Evolutionary conservation across 140 eudicot genomes (phyloP).

Genomic region (Cichorium intybus): DNA sequence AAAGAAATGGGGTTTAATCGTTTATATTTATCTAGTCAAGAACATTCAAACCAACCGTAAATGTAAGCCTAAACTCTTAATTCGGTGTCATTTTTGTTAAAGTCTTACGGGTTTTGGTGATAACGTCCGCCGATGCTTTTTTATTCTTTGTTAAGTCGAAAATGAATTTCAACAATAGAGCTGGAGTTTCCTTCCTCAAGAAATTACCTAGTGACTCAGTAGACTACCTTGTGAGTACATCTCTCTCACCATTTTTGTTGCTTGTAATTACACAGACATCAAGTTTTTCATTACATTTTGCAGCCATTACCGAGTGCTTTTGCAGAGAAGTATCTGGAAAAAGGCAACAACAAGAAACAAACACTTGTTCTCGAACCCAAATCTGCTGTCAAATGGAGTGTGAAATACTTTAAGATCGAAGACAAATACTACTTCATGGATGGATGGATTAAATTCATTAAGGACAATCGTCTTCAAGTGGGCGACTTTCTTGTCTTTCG

Average conservation of each 20-base stretch:
- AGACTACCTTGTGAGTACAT: conserved; percentile 13
- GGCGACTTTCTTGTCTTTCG: conserved; percentile 19
- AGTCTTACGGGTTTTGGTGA: no score
- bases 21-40: no score
- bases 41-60: no score
- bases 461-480: conserved; percentile 5
- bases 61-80: no score
- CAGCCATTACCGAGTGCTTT: conserved; percentile 21
- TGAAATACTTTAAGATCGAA: not conserved
- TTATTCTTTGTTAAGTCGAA: not conserved
- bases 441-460: conserved; percentile 25
- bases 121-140: no score
- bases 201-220: not conserved
- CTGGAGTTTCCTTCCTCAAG: conserved; percentile 21
- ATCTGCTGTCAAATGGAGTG: conserved; percentile 10
- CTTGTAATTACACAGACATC: not conserved
- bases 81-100: no score
- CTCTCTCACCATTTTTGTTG: not conserved
- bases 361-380: conserved; percentile 3
- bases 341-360: conserved; percentile 3
- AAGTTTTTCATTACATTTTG: conserved; percentile 2
- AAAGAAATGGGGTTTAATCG: no score
- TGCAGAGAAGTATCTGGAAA: conserved; percentile 12
- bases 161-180: conserved; percentile 1
- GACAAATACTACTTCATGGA: conserved; percentile 14